Conservation (phyloP, 2,329 filamentous ascomycete genomes). For the Fusarium dimerum region DNA sequence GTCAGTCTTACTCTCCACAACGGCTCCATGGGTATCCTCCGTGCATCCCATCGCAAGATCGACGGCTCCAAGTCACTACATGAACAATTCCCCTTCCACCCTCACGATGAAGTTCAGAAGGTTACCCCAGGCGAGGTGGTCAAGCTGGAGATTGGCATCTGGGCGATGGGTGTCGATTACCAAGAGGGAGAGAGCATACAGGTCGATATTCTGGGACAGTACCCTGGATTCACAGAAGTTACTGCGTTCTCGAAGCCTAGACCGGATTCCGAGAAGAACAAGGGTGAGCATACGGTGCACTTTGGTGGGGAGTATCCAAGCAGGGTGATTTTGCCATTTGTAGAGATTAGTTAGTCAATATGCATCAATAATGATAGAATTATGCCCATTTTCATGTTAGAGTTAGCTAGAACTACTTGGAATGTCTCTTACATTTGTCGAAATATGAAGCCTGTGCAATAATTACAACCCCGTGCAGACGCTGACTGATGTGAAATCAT, state of each 20-base stretch:
- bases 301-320: conserved; percentile 19
- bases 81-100: conserved; percentile 29
- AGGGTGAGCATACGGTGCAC: conserved; percentile 13
- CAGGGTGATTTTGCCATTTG: conserved; percentile 19
- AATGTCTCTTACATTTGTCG: no score
- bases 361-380: no score
- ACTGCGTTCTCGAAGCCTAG: conserved; percentile 4
- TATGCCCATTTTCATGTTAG: no score
- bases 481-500: no score
- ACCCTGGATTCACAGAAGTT: conserved; percentile 3
- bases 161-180: conserved; percentile 31
- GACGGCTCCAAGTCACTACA: conserved; percentile 28
- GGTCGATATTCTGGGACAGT: conserved; percentile 1
- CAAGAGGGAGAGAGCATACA: conserved; percentile 24
- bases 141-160: conserved; percentile 31
- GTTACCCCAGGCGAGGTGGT: conserved; percentile 25
- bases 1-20: neutral
- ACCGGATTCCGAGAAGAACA: conserved; percentile 6
- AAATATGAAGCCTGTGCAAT: no score
- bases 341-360: neutral
- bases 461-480: no score
- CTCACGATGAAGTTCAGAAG: conserved; percentile 22
- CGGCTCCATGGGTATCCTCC: conserved; percentile 11
- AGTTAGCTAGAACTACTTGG: no score
- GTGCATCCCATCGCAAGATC: conserved; percentile 23